A percentile compares a stretch with the other conserved stretches of the same genome.
phyloP scores from a whole-genome alignment of 2,329 filamentous ascomycete genomes.

The Bimuria novae-zelandiae region DNA sequence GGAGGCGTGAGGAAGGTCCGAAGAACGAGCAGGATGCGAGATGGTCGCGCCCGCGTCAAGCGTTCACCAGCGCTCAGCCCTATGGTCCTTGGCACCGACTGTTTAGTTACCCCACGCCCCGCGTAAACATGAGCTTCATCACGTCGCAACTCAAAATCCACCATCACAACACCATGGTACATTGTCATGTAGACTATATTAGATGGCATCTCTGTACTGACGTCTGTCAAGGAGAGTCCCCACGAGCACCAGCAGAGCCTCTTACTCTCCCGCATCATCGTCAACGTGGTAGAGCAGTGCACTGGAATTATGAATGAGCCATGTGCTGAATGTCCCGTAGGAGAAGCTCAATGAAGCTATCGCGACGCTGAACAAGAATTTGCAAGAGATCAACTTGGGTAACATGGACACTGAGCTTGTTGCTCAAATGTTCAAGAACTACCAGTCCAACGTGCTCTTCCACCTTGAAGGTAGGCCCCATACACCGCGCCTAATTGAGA shows the following conservation, averaged over 20 bases:
- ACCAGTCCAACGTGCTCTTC: conserved; percentile 96
- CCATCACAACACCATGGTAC: conserved; percentile 31
- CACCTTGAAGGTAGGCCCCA: conserved; percentile 80
- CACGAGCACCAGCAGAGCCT: conserved; percentile 97
- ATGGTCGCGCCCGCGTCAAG: background rate
- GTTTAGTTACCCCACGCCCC: conserved; percentile 33
- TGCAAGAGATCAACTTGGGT: conserved; percentile 96
- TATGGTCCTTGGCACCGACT: conserved; percentile 28
- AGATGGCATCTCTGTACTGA: conserved; percentile 17
- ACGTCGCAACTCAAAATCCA: conserved; percentile 5
- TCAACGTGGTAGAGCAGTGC: conserved; percentile 78
- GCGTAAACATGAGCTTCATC: conserved; percentile 4
- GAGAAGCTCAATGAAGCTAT: conserved; percentile 97
- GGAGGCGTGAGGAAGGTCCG: background rate
- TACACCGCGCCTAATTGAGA: background rate
- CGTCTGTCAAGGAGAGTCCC: conserved; percentile 74
- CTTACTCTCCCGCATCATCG: conserved; percentile 92
- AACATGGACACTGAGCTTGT: conserved; percentile 99
- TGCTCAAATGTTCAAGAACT: conserved; percentile 99
- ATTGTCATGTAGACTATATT: background rate
- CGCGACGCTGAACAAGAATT: conserved; percentile 86
- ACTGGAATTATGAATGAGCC: background rate
- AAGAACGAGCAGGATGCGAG: too few relatives aligned
- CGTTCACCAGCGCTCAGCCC: conserved; percentile 10
- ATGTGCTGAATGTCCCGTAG: conserved; percentile 52